Evolutionary conservation across 306 rosid genomes (phyloP).

Genomic region (Cucurbita maxima): DNA sequence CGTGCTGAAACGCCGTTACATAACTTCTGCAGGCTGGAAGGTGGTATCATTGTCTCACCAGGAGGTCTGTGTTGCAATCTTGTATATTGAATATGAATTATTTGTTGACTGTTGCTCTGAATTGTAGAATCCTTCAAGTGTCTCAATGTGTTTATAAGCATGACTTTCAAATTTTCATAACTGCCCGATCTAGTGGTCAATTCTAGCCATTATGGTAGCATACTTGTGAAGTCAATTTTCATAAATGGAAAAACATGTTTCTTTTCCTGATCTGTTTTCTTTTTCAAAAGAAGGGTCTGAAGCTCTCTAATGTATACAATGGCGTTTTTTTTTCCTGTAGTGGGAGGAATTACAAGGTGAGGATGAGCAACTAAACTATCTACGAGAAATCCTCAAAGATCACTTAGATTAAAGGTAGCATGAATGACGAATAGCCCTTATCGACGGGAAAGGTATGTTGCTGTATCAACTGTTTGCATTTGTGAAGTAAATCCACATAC

Average conservation of each 20-base stretch:
- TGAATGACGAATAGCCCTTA: background rate
- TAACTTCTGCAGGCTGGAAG: constrained; percentile 82
- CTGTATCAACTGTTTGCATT: background rate
- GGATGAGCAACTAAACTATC: constrained; percentile 43
- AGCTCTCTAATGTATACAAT: background rate
- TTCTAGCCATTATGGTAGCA: too few relatives aligned
- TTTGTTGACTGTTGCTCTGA: too few relatives aligned
- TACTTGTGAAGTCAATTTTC: background rate
- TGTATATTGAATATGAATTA: too few relatives aligned
- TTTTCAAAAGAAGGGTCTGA: background rate
- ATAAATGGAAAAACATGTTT: background rate
- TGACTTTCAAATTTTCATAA: too few relatives aligned
- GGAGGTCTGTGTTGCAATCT: constrained; percentile 20
- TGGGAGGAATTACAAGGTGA: constrained; percentile 83
- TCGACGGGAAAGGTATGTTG: constrained; percentile 9
- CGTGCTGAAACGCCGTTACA: constrained; percentile 55
- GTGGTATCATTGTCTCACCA: constrained; percentile 48
- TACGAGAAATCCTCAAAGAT: constrained; percentile 48
- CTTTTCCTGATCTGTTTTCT: background rate
- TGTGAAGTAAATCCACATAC: background rate
- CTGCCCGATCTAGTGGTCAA: background rate
- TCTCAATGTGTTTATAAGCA: too few relatives aligned
- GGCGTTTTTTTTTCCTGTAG: constrained; percentile 25
- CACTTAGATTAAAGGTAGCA: constrained; percentile 16
- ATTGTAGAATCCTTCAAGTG: too few relatives aligned